A percentile compares a stretch with the other conserved stretches of the same genome.
These are phyloP conservation scores for Plenodomus lindquistii DNA, from an alignment of 2,329 filamentous ascomycete genomes.

Conservation along the genomic window DNA sequence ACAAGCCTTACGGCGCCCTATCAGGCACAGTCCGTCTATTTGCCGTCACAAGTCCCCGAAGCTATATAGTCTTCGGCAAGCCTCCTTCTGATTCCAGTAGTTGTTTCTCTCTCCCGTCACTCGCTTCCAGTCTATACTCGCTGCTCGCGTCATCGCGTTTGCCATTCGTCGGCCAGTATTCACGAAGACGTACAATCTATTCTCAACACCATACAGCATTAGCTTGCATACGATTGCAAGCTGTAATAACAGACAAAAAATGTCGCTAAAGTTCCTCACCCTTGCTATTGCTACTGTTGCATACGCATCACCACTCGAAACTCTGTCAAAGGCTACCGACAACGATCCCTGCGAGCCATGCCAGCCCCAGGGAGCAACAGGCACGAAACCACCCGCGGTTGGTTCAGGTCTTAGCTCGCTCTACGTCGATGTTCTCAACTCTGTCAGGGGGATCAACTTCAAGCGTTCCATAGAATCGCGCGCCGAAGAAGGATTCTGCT, in stretches of 20 bases:
- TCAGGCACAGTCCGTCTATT: constrained; percentile 2
- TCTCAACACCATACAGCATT: constrained; percentile 1
- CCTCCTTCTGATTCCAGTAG: constrained; percentile 1
- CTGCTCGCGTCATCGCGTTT: constrained; percentile 6
- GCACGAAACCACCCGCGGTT: constrained; percentile 33
- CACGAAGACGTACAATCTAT: too few species aligned
- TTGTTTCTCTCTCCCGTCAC: background rate
- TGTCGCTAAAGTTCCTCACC: constrained; percentile 29
- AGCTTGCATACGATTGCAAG: background rate
- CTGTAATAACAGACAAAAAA: constrained; percentile 4
- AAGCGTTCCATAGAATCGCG: constrained; percentile 27
- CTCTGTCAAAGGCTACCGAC: constrained; percentile 25
- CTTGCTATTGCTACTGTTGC: constrained; percentile 30
- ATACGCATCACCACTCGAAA: constrained; percentile 25
- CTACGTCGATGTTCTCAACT: constrained; percentile 41
- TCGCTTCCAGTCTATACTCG: constrained; percentile 2
- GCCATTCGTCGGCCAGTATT: constrained; percentile 1
- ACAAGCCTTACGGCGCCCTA: constrained; percentile 5
- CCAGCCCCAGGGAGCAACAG: constrained; percentile 41
- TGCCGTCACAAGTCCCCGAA: background rate
- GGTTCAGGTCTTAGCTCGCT: constrained; percentile 41
- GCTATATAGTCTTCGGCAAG: constrained; percentile 8
- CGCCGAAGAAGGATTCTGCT: constrained; percentile 33
- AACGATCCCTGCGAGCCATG: constrained; percentile 40
- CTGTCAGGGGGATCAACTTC: constrained; percentile 41